phyloP scores from a whole-genome alignment of 78 protist genomes.

The Dictyostelium discoideum region DNA sequence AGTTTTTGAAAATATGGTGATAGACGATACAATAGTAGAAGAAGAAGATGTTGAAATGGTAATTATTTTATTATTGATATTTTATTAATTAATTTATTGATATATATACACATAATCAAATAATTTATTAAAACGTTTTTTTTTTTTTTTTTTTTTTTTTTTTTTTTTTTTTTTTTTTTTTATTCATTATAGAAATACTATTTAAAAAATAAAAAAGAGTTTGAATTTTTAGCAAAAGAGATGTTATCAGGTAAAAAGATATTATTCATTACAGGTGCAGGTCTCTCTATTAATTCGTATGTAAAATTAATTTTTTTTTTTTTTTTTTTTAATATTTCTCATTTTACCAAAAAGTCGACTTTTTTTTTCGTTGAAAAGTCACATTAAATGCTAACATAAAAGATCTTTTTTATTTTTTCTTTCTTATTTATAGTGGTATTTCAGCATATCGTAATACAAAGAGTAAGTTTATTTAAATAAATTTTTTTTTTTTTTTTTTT shows the following conservation, averaged over 20 bases:
- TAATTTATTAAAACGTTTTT: background rate
- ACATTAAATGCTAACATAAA: background rate
- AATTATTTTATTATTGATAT: background rate
- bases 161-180: too few species aligned
- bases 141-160: too few species aligned
- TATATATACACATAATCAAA: background rate
- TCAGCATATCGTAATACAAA: constrained; percentile 48
- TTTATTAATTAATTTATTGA: background rate
- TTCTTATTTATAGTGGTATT: constrained; percentile 10
- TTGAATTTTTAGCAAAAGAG: constrained; percentile 51
- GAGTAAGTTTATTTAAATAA: background rate
- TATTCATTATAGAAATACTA: constrained; percentile 7
- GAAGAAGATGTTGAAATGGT: constrained; percentile 19
- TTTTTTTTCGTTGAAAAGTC: too few species aligned
- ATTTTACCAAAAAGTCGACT: background rate
- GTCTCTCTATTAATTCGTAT: background rate
- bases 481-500: background rate
- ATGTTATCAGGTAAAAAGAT: constrained; percentile 38
- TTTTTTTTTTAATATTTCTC: background rate
- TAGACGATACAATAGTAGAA: background rate
- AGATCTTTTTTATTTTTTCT: background rate
- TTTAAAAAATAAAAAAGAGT: constrained; percentile 24
- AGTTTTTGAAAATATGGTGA: background rate
- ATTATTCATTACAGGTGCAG: constrained; percentile 78
- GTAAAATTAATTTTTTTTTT: background rate